Conservation (phyloP, 2,329 filamentous ascomycete genomes). For the Stachybotrys elegans region DNA sequence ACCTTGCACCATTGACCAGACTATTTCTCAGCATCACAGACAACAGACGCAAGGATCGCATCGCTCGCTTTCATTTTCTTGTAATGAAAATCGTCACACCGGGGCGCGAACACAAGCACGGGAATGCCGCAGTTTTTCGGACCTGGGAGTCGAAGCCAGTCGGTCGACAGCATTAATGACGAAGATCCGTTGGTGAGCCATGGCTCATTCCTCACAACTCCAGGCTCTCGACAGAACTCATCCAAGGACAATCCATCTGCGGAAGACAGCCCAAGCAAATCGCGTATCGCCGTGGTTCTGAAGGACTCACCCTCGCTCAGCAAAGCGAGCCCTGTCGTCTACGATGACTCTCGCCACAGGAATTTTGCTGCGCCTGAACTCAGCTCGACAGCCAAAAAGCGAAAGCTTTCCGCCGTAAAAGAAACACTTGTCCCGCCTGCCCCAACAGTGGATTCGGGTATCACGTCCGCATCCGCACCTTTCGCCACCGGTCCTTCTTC, state of each 20-base stretch:
- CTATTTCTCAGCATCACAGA: too few species aligned
- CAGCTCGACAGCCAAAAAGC: not conserved
- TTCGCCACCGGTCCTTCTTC: slow-evolving; percentile 2
- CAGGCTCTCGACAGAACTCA: not conserved
- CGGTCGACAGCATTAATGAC: not conserved
- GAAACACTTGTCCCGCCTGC: not conserved
- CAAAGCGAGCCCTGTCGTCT: not conserved
- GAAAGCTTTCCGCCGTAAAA: not conserved
- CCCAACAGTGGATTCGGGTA: not conserved
- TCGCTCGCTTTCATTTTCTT: too few species aligned
- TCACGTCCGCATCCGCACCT: not conserved
- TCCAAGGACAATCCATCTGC: not conserved
- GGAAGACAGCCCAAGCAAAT: not conserved
- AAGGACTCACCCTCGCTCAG: not conserved
- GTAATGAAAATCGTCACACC: too few species aligned
- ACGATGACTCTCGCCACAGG: not conserved
- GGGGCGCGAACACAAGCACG: too few species aligned
- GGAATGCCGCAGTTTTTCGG: too few species aligned
- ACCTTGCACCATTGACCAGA: too few species aligned
- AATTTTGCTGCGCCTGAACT: not conserved
- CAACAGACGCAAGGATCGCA: too few species aligned
- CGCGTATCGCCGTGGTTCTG: not conserved
- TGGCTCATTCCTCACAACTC: not conserved
- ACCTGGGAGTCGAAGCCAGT: too few species aligned
- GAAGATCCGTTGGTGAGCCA: not conserved